Conservation (phyloP, 768 basidiomycete species). For the Russula earlei region DNA sequence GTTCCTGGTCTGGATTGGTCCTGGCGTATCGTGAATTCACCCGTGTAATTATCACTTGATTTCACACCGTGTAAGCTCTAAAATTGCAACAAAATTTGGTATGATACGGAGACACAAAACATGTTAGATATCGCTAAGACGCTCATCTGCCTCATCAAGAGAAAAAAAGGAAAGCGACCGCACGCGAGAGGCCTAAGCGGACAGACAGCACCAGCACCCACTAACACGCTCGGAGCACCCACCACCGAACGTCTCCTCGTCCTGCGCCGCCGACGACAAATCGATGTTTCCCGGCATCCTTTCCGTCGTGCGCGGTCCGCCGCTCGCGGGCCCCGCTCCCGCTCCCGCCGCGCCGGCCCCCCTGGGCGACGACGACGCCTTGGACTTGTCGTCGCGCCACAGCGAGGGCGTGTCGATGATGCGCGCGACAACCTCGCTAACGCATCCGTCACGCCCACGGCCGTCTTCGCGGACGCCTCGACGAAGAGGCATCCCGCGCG, state of each 20-base stretch:
- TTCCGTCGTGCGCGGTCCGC: conserved; percentile 8
- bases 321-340: too few relatives aligned
- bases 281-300: conserved; percentile 39
- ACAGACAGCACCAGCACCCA: neutral
- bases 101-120: too few relatives aligned
- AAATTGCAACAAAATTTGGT: too few relatives aligned
- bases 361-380: conserved; percentile 21
- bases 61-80: too few relatives aligned
- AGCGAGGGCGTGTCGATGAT: conserved; percentile 80
- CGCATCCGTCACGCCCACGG: conserved; percentile 69
- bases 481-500: conserved; percentile 81
- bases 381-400: conserved; percentile 40
- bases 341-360: too few relatives aligned
- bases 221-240: conserved; percentile 32
- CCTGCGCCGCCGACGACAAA: conserved; percentile 22
- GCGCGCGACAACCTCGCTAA: conserved; percentile 69
- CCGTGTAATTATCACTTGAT: too few relatives aligned
- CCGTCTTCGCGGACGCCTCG: conserved; percentile 90
- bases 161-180: too few relatives aligned
- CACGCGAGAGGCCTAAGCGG: too few relatives aligned
- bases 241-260: conserved; percentile 20
- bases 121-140: too few relatives aligned
- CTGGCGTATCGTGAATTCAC: too few relatives aligned
- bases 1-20: too few relatives aligned
- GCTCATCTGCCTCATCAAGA: too few relatives aligned